Conservation (phyloP, 2,329 filamentous ascomycete species). For the Aspergillus hortae region DNA sequence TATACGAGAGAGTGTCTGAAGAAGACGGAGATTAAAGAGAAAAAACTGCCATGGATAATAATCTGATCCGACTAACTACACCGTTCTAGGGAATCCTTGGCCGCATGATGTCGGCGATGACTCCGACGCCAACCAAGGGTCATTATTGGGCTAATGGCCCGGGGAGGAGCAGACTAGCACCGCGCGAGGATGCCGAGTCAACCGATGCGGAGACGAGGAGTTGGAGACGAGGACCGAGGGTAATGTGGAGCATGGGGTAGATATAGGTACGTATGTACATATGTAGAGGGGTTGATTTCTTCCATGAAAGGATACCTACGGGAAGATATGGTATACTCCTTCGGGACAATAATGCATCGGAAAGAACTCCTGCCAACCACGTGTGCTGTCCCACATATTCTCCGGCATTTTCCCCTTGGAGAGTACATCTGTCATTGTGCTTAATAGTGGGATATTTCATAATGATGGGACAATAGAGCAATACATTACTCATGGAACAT, state of each 20-base stretch:
- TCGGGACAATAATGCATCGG: too few relatives aligned
- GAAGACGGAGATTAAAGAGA: not conserved
- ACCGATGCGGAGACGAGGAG: constrained; percentile 10
- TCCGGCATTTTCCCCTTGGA: too few relatives aligned
- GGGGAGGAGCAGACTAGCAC: not conserved
- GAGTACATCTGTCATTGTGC: too few relatives aligned
- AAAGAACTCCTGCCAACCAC: too few relatives aligned
- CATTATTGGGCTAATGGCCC: constrained; percentile 9
- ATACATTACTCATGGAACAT: too few relatives aligned
- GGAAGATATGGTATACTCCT: too few relatives aligned
- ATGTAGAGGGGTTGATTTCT: too few relatives aligned
- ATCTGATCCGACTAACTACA: not conserved
- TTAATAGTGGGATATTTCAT: too few relatives aligned
- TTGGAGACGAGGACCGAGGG: not conserved
- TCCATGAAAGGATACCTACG: too few relatives aligned
- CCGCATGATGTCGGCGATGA: constrained; percentile 11
- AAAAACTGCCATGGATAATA: not conserved
- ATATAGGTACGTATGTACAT: too few relatives aligned
- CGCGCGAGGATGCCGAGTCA: constrained; percentile 11
- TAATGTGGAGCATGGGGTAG: not conserved
- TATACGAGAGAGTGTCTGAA: not conserved
- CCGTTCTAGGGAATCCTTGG: constrained; percentile 4
- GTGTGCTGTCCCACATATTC: too few relatives aligned
- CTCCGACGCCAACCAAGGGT: not conserved
- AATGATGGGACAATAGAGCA: too few relatives aligned